Evolutionary conservation across 331 rosid genomes (phyloP).

Genomic region (Malus hybrid): DNA sequence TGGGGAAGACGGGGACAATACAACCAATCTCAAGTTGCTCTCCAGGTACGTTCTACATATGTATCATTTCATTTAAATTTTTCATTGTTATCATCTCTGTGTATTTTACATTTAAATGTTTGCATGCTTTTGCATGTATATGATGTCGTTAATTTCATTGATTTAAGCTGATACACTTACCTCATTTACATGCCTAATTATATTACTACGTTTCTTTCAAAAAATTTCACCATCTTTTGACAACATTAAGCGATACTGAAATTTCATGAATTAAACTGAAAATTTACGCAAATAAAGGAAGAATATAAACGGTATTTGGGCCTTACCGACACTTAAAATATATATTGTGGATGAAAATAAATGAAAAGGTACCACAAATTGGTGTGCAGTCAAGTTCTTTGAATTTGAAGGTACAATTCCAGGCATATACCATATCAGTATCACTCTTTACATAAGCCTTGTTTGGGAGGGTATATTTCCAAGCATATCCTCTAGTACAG

Average conservation of each 20-base stretch:
- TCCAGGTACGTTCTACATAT: not conserved
- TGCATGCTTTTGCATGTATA: no score
- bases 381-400: not conserved
- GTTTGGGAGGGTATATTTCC: not conserved
- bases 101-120: no score
- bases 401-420: not conserved
- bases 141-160: no score
- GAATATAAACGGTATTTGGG: no score
- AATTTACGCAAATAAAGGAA: no score
- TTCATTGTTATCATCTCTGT: not conserved
- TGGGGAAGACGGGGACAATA: conserved; percentile 25
- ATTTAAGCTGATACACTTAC: no score
- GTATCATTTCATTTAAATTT: not conserved
- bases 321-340: no score
- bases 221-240: no score
- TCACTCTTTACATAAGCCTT: not conserved
- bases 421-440: not conserved
- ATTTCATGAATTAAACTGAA: no score
- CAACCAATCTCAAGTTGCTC: conserved; percentile 23
- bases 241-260: no score
- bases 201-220: no score
- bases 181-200: no score
- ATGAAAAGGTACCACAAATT: not conserved
- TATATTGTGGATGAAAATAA: not conserved
- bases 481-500: not conserved